Conservation (phyloP, 768 basidiomycete species). For the Crepidotus variabilis region DNA sequence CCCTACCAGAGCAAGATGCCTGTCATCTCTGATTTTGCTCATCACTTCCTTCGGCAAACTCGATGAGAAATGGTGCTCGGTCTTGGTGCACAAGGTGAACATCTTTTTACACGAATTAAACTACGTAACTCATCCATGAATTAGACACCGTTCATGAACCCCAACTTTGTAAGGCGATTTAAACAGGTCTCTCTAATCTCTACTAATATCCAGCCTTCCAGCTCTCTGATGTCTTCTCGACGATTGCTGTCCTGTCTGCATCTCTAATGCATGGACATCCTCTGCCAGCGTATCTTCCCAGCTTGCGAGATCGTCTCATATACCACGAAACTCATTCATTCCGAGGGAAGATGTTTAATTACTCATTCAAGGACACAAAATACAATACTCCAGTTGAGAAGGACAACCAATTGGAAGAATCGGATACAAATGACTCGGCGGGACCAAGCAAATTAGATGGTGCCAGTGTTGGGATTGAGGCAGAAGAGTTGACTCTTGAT, state of each 20-base stretch:
- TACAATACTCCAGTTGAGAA: background rate
- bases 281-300: constrained; percentile 35
- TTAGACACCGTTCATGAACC: constrained; percentile 43
- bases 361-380: background rate
- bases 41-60: constrained; percentile 36
- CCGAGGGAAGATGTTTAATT: background rate
- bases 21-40: constrained; percentile 32
- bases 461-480: constrained; percentile 36
- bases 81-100: constrained; percentile 32
- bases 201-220: constrained; percentile 8
- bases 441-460: constrained; percentile 34
- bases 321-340: constrained; percentile 34
- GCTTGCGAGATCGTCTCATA: constrained; percentile 37
- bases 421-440: constrained; percentile 13
- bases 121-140: background rate
- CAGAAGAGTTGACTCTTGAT: constrained; percentile 35
- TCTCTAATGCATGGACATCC: constrained; percentile 31
- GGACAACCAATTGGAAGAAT: background rate
- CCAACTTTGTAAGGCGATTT: constrained; percentile 32
- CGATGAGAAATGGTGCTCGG: constrained; percentile 40
- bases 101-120: background rate
- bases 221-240: constrained; percentile 43
- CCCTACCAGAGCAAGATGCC: constrained; percentile 21
- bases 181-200: background rate
- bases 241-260: constrained; percentile 33